Evolutionary conservation across 495 filamentous ascomycete species (phyloP).

Genomic region (Penicillium macrosclerotiorum): DNA sequence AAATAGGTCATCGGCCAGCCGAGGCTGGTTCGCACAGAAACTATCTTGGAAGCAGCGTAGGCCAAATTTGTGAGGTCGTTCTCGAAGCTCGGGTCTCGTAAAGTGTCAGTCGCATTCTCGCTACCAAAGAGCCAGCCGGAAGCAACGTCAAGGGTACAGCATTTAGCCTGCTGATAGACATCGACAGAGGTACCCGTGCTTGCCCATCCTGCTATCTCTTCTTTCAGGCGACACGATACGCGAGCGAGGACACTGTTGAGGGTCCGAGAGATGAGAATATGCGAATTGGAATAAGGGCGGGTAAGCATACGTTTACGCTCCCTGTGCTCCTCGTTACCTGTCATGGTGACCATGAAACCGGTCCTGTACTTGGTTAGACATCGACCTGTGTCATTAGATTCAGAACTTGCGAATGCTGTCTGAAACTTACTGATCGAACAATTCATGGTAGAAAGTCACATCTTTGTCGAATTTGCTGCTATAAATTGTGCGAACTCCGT

Average conservation of each 20-base stretch:
- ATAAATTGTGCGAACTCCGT: conserved; percentile 2
- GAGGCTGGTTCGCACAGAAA: too few relatives aligned
- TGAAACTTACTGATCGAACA: conserved; percentile 1
- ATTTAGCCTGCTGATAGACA: conserved; percentile 1
- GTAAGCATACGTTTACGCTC: conserved; percentile 2
- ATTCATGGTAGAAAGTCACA: conserved; percentile 1
- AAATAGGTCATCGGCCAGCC: too few relatives aligned
- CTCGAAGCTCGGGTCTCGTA: neutral
- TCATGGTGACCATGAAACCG: neutral
- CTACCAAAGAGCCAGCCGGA: conserved; percentile 2
- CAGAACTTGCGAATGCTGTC: neutral
- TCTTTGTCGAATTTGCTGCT: conserved; percentile 2
- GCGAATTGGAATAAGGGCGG: conserved; percentile 1
- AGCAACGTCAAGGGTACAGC: conserved; percentile 2
- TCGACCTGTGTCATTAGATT: neutral
- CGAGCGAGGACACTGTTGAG: neutral
- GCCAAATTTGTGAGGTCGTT: neutral
- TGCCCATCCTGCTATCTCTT: neutral
- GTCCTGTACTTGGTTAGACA: neutral
- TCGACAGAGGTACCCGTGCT: conserved; percentile 1
- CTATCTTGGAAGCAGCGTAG: neutral
- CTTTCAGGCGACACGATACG: neutral
- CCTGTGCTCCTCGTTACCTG: neutral
- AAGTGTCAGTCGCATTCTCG: neutral
- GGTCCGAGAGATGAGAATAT: conserved; percentile 1